Evolutionary conservation across 1,284 basidiomycete genomes (phyloP), one percentile per base, ranked within the genome.

Genomic region (Boletus holoroseus): DNA sequence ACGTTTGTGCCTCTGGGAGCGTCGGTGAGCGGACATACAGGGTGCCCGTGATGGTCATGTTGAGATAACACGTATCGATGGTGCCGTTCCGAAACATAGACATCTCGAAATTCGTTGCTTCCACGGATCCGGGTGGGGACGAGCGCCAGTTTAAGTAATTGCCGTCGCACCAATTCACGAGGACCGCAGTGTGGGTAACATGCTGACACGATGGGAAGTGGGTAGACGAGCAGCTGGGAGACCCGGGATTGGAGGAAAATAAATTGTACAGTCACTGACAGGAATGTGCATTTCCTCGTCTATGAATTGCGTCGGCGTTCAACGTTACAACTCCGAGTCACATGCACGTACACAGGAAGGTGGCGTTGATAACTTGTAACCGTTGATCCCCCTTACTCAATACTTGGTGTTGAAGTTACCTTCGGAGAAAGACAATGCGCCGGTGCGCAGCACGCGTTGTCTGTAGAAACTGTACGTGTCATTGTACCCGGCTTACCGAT

Each of bases 101-200:
- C 0, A 64, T 67, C 56, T 77, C 75, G 44, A 67, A 75, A 51
- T 75, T 74, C 6, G 63, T 52, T 6, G 61, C 53, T 54, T 76
- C 67, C 69, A 72, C 69, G 0, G 71, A 63, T 3, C 74, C 76
- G 12, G 75, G 58, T 18, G 71, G 64, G 39, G 71, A 62, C 1
- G 74, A 56, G 2, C 73, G 69, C 73, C 73, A 75, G 28, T 54
- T n/a, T n/a, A n/a, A n/a, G n/a, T n/a, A n/a, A n/a, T n/a, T 65
- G 0, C 67, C 70, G 35, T 76, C 58, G 3, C 6, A 18, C 53
- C 65, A 67, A 24, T 65, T 61, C 7, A 50, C 45, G 12, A 55
- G 50, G 3, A 71, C 67, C 0, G 65, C 68, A 0, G 64, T 60
- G 36, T 2, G 58, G 60, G 36, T 69, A 69, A 40, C 67, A 69